These are phyloP conservation scores for Omphalotus olearius DNA, from an alignment of 1,284 basidiomycete species.

Conservation along the genomic window DNA sequence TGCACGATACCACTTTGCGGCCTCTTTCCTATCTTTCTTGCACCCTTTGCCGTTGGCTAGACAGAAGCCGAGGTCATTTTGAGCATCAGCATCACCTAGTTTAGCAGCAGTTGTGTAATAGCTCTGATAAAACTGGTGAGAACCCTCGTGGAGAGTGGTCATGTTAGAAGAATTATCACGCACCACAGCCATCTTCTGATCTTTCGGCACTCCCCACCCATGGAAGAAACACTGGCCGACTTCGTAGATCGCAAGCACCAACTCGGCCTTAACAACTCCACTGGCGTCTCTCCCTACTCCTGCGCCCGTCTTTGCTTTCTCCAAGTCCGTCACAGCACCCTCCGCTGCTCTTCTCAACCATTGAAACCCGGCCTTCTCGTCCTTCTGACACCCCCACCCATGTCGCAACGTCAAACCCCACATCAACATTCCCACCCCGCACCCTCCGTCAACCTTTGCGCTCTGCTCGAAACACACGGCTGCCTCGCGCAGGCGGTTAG, in stretches of 20 bases:
- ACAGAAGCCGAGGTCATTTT: conserved; percentile 82
- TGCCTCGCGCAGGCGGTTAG: conserved; percentile 69
- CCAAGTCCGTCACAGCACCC: conserved; percentile 74
- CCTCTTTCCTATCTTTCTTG: conserved; percentile 84
- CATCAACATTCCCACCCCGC: conserved; percentile 90
- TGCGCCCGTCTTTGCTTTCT: conserved; percentile 38
- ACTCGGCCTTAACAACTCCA: conserved; percentile 60
- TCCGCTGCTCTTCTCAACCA: conserved; percentile 85
- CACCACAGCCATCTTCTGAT: conserved; percentile 83
- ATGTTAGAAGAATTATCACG: conserved; percentile 26
- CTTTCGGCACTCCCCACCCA: conserved; percentile 85
- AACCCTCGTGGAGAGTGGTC: not conserved
- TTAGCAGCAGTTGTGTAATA: conserved; percentile 84
- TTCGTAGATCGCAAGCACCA: conserved; percentile 88
- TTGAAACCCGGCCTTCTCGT: conserved; percentile 74
- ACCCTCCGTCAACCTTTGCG: conserved; percentile 74
- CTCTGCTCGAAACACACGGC: conserved; percentile 79
- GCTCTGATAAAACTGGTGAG: conserved; percentile 42
- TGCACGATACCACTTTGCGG: conserved; percentile 86
- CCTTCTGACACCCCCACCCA: conserved; percentile 83
- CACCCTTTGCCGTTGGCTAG: conserved; percentile 84
- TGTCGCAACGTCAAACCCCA: conserved; percentile 86
- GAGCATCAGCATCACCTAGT: conserved; percentile 84
- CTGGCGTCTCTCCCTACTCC: conserved; percentile 20
- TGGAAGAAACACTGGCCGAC: conserved; percentile 91